Evolutionary conservation across 2,329 filamentous ascomycete species (phyloP).

Genomic region (Ploettnerulaceae sp.): DNA sequence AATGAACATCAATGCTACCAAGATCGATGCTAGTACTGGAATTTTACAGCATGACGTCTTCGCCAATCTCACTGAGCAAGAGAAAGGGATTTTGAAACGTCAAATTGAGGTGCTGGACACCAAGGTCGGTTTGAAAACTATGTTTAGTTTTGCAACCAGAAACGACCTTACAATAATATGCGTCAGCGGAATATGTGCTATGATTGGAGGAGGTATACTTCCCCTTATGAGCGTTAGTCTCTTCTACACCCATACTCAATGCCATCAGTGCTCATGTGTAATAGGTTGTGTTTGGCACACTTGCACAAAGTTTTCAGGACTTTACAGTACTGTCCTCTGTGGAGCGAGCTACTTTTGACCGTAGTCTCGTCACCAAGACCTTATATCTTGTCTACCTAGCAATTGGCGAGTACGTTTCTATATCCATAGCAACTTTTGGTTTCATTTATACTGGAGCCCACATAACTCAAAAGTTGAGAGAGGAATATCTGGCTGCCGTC

Average conservation of each 20-base stretch:
- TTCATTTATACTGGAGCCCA: slow-evolving; percentile 87
- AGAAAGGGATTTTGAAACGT: slow-evolving; percentile 59
- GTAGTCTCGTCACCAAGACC: slow-evolving; percentile 39
- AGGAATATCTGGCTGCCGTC: slow-evolving; percentile 78
- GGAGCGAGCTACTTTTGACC: not conserved
- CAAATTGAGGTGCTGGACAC: slow-evolving; percentile 61
- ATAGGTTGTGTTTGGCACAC: slow-evolving; percentile 72
- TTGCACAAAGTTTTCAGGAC: slow-evolving; percentile 50
- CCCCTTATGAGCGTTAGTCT: slow-evolving; percentile 56
- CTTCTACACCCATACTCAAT: slow-evolving; percentile 59
- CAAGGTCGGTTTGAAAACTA: slow-evolving; percentile 57
- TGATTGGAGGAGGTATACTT: slow-evolving; percentile 51
- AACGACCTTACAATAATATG: slow-evolving; percentile 45
- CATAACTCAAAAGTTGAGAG: slow-evolving; percentile 71
- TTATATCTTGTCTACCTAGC: slow-evolving; percentile 84
- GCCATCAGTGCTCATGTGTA: slow-evolving; percentile 79
- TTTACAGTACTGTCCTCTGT: not conserved
- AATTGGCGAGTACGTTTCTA: slow-evolving; percentile 71
- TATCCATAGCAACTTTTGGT: slow-evolving; percentile 76
- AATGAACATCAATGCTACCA: not conserved
- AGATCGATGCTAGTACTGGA: no score
- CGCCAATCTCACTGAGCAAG: slow-evolving; percentile 54
- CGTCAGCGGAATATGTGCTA: slow-evolving; percentile 47
- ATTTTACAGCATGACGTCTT: no score
- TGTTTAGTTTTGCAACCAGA: slow-evolving; percentile 47